Evolutionary conservation across 768 basidiomycete species (phyloP).

Genomic region (Lactifluus piperatus): DNA sequence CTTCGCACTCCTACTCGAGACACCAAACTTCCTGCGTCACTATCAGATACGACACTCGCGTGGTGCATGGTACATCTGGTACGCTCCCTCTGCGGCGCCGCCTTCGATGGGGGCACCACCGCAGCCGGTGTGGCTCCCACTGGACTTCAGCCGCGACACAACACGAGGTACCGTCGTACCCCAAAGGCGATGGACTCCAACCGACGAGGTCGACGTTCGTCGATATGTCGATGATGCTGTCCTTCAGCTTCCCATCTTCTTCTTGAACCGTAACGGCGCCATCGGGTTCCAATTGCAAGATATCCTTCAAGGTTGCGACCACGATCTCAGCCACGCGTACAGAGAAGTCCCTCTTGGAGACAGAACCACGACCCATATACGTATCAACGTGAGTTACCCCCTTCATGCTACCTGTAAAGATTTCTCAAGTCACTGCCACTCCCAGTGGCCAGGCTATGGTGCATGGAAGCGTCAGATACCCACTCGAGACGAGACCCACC

Average conservation of each 20-base stretch:
- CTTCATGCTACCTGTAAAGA: background rate
- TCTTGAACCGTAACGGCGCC: background rate
- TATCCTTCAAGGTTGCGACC: constrained; percentile 5
- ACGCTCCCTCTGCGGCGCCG: background rate
- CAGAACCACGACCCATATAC: background rate
- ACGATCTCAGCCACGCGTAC: background rate
- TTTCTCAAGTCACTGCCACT: background rate
- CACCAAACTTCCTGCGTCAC: background rate
- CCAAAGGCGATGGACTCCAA: constrained; percentile 8
- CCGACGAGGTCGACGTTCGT: constrained; percentile 1
- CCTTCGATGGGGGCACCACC: background rate
- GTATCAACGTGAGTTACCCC: background rate
- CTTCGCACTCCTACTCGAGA: background rate
- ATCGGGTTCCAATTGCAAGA: constrained; percentile 1
- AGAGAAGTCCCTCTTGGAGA: background rate
- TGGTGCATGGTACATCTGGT: background rate
- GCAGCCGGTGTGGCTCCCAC: background rate
- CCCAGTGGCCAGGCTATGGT: constrained; percentile 1
- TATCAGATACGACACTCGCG: background rate
- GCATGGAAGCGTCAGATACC: constrained; percentile 3
- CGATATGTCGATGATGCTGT: background rate
- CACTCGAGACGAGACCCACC: background rate
- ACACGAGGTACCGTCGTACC: background rate
- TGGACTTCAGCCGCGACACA: background rate
- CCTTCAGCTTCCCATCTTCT: constrained; percentile 4